Percentiles rank a stretch among this genome's conserved stretches.
phyloP scores from a whole-genome alignment of 257 asterid species.

The Plantago ovata region DNA sequence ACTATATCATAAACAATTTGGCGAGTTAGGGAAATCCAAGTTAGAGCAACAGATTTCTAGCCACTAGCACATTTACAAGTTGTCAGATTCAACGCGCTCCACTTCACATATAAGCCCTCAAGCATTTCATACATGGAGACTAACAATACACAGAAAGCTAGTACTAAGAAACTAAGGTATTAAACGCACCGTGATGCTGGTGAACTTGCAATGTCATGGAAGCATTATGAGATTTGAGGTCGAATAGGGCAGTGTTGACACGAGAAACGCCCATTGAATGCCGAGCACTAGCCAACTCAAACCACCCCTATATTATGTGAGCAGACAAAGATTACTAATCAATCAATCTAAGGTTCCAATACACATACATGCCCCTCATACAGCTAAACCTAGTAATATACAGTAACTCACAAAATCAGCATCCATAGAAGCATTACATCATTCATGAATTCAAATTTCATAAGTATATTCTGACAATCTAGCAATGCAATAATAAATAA shows the following conservation, averaged over 20 bases:
- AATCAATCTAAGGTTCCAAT: neutral
- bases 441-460: neutral
- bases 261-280: constrained; percentile 89
- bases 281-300: constrained; percentile 87
- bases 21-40: too few relatives aligned
- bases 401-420: too few relatives aligned
- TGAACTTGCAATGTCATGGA: constrained; percentile 59
- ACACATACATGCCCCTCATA: neutral
- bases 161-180: constrained; percentile 1
- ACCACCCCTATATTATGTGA: constrained; percentile 63
- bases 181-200: constrained; percentile 32
- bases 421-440: too few relatives aligned
- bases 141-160: neutral
- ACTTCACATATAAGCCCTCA: neutral
- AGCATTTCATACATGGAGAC: neutral
- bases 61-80: neutral
- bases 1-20: too few relatives aligned
- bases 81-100: neutral
- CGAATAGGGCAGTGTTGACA: constrained; percentile 56
- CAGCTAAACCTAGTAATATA: too few relatives aligned
- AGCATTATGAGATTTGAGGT: constrained; percentile 77
- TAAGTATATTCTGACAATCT: too few relatives aligned
- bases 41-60: neutral
- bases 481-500: neutral
- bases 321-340: neutral